A percentile compares a stretch with the other conserved stretches of the same genome.
phyloP scores from a whole-genome alignment of 106 monocot genomes.

The Narthecium ossifragum region DNA sequence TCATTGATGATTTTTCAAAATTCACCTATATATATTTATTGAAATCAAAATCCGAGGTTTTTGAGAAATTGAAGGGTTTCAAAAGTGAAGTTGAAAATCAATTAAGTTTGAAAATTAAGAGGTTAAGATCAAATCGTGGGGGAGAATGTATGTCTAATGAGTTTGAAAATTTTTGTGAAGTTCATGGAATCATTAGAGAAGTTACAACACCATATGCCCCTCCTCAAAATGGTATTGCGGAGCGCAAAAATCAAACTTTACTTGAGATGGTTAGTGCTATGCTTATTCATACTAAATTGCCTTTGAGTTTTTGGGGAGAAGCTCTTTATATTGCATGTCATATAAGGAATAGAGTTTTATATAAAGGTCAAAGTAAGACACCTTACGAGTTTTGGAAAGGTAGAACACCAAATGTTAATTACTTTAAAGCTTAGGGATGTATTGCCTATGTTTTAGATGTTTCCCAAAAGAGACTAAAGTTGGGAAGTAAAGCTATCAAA shows the following conservation, averaged over 20 bases:
- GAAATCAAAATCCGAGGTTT: not conserved
- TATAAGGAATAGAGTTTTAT: too few species aligned
- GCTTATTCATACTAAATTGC: not conserved
- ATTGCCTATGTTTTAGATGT: too few species aligned
- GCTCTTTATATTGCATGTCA: not conserved
- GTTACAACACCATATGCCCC: too few species aligned
- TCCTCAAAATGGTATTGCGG: not conserved
- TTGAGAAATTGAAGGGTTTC: not conserved
- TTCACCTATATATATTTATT: not conserved
- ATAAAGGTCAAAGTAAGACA: too few species aligned
- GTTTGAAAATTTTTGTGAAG: not conserved
- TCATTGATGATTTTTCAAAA: not conserved
- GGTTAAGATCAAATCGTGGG: not conserved
- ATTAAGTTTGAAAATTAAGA: not conserved
- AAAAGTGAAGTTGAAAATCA: constrained; percentile 2
- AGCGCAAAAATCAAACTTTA: not conserved
- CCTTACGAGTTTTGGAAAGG: too few species aligned
- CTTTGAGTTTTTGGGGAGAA: not conserved
- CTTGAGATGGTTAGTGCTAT: not conserved
- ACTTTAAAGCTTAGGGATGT: too few species aligned
- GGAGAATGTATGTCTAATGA: not conserved
- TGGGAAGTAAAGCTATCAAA: too few species aligned
- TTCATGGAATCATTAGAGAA: not conserved
- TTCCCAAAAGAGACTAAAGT: too few species aligned
- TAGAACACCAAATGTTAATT: too few species aligned